Evolutionary conservation across 2,329 filamentous ascomycete species (phyloP), one percentile per base, ranked within the genome.

Genomic region (Colletotrichum plurivorum): DNA sequence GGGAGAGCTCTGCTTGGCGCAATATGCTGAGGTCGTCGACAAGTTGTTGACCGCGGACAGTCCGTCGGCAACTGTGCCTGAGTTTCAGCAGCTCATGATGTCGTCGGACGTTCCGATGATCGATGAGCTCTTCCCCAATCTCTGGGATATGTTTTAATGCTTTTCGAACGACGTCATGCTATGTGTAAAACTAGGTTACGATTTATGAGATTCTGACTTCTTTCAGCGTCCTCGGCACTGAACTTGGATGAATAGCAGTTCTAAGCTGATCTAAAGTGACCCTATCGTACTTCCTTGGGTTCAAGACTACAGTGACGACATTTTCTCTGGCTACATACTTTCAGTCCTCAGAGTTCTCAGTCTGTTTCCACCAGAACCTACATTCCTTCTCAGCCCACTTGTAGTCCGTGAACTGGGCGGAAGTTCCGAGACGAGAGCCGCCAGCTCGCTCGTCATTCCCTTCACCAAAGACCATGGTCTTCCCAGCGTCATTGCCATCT

Each of bases 381-480:
- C 83, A 85, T 72, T 86, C 79, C 60, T 79, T 77, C 27, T 77
- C 76, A 2, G 78, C 79, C 82, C 82, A 86, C 15, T 74, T 76
- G 73, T 83, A 83, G 22, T 78, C 74, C 6, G 76, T 72, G 71
- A 84, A 73, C 67, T 82, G 73, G 4, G 84, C 83, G 7, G 82
- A 72, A 22, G 79, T 74, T 1, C 81, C 83, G 20, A 72, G 58
- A 3, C 73, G 69, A 1, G 43, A 73, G 0, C 84, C 84, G 0
- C 84, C 84, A 51, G 83, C 83, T 8, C 82, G 74, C 70, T 87
- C 84, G 71, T 86, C 81, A 71, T 86, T 87, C 0, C 80, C 84
- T 43, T 83, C 76, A 0, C 85, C 84, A 22, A 87, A 77, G 0
- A 83, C 68, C 83, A 87, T 83, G 0, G 82, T 79, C 45, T 57